Evolutionary conservation across 2,329 filamentous ascomycete species (phyloP), one percentile per base, ranked within the genome.

Genomic region (Paraphaeosphaeria minitans): DNA sequence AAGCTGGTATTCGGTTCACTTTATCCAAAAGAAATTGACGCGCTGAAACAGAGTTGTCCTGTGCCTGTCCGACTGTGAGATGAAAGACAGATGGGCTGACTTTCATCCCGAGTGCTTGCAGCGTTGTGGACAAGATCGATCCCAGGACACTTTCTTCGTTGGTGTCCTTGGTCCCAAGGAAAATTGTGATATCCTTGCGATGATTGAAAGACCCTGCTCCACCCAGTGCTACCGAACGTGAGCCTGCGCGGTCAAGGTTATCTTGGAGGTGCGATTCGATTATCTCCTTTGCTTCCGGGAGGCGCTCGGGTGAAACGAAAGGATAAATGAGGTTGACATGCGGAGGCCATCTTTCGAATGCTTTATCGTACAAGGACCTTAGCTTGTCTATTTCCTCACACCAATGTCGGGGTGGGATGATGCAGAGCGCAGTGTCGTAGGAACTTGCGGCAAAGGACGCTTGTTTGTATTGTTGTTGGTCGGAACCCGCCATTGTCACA

Each of bases 241-340:
- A 12, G 55, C 35, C 3, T 41, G 37, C 7, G 8, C 49, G 8
- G 49, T 27, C 37, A 50, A 56, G 12, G 49, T 29, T 55, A 35
- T 12, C 82, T 51, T n/a, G 71, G 68, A 2, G 77, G 68, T 29
- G 78, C 66, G 37, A 84, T 76, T 14, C 73, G 68, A 3, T 78
- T 70, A 1, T 76, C 75, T 53, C 41, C n/a, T 46, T 45, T 1
- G 83, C 85, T 21, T 70, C 65, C 1, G 75, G 65, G 2, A 90
- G 77, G 9, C 65, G 64, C 2, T 83, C 80, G 0, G 79, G 74
- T 2, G 74, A 70, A 7, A 89, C 85, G 69, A 89, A 90, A 0
- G 87, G 88, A 67, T 90, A 90, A 22, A 89, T 66, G 27, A 90
- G 73, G 64, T 89, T 90, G 66, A 90, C 70, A 65, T 90, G 88